These are phyloP conservation scores for Cladobotryum mycophilum DNA, from an alignment of 2,329 filamentous ascomycete species.

Conservation along the genomic window DNA sequence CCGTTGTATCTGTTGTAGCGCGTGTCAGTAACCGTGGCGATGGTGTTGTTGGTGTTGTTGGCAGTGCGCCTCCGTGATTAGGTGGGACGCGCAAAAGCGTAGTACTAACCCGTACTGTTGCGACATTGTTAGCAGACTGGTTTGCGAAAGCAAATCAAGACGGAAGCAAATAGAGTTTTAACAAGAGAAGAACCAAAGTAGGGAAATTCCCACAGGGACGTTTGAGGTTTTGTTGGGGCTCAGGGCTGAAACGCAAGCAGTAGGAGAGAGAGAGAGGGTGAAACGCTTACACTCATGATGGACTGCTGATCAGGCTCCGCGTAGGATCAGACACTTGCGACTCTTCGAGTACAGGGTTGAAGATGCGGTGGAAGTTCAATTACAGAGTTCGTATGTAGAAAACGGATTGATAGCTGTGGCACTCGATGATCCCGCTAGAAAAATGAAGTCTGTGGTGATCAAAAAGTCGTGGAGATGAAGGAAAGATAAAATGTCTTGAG, in stretches of 20 bases:
- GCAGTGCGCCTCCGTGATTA: neutral
- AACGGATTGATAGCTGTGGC: too few species aligned
- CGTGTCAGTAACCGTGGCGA: slow-evolving; percentile 25
- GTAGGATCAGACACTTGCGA: too few species aligned
- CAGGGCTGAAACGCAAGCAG: slow-evolving; percentile 17
- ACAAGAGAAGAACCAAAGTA: neutral
- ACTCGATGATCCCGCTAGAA: too few species aligned
- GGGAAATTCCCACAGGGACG: slow-evolving; percentile 1
- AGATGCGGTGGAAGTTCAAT: neutral
- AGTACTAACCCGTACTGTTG: slow-evolving; percentile 50
- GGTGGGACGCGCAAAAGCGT: slow-evolving; percentile 5
- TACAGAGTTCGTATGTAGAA: neutral
- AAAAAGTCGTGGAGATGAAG: too few species aligned
- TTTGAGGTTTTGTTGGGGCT: slow-evolving; percentile 3
- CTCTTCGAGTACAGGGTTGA: too few species aligned
- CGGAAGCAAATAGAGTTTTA: neutral
- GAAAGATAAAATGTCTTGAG: too few species aligned
- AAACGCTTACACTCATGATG: slow-evolving; percentile 25
- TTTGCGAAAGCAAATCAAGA: neutral
- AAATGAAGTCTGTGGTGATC: too few species aligned
- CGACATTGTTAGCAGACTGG: slow-evolving; percentile 22
- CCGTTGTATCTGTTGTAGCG: slow-evolving; percentile 44
- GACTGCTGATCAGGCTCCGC: neutral
- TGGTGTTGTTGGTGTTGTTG: slow-evolving; percentile 2
- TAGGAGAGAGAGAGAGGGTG: slow-evolving; percentile 16